phyloP scores from a whole-genome alignment of 495 filamentous ascomycete species.

The Xeromyces bisporus region DNA sequence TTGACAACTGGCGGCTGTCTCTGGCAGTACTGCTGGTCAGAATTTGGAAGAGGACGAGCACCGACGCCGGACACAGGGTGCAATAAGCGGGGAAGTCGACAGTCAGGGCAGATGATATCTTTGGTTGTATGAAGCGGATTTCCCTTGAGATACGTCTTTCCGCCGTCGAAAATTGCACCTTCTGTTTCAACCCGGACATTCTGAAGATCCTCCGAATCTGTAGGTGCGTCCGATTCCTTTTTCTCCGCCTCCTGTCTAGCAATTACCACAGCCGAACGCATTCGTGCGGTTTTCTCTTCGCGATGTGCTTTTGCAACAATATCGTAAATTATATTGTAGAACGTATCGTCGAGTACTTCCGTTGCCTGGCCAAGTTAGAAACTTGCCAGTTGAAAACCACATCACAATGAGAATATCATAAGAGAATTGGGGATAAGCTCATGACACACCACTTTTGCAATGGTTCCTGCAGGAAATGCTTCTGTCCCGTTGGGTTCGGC shows the following conservation, averaged over 20 bases:
- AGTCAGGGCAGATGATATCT: constrained; percentile 51
- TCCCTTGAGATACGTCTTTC: constrained; percentile 53
- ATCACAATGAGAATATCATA: no score
- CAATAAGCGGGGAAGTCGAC: constrained; percentile 44
- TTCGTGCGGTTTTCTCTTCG: constrained; percentile 56
- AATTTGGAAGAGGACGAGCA: constrained; percentile 39
- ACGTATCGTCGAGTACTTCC: constrained; percentile 46
- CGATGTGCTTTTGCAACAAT: constrained; percentile 53
- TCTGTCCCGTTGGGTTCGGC: constrained; percentile 20
- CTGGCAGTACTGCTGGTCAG: constrained; percentile 53
- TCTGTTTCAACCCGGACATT: constrained; percentile 44
- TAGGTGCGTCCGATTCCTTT: constrained; percentile 19
- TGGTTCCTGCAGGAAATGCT: constrained; percentile 23
- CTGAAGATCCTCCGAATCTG: constrained; percentile 20
- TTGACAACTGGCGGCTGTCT: constrained; percentile 55
- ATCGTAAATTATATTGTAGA: constrained; percentile 60
- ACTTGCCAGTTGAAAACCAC: no score
- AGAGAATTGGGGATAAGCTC: no score
- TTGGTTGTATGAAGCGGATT: constrained; percentile 58
- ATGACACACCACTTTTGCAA: constrained; percentile 28
- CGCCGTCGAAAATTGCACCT: constrained; percentile 54
- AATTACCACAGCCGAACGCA: constrained; percentile 52
- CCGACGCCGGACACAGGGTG: constrained; percentile 46
- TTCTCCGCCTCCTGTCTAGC: constrained; percentile 50
- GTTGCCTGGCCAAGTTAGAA: constrained; percentile 16